Percentiles rank a stretch among this genome's conserved stretches.
phyloP scores from a whole-genome alignment of 129 eudicot species.

The Lactuca saligna region DNA sequence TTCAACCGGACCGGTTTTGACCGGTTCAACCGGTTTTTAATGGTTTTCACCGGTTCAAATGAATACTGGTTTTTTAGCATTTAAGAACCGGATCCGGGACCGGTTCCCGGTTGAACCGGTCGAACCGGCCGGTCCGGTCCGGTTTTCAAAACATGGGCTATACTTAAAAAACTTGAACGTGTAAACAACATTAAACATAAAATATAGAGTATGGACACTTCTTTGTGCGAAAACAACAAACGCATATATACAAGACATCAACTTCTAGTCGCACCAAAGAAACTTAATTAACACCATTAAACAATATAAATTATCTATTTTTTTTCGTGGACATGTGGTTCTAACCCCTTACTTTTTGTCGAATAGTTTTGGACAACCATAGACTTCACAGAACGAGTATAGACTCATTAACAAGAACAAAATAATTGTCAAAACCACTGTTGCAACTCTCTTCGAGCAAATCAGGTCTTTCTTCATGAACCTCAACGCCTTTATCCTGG shows the following conservation, averaged over 20 bases:
- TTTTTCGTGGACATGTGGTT: not conserved
- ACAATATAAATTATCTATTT: not conserved
- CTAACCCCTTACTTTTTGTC: conserved; percentile 4
- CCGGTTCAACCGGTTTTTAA: too few species aligned
- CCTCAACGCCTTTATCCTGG: conserved; percentile 24
- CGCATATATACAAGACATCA: not conserved
- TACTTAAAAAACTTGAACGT: not conserved
- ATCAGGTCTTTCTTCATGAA: conserved; percentile 20
- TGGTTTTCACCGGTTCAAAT: too few species aligned
- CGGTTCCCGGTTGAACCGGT: too few species aligned
- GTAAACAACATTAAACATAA: not conserved
- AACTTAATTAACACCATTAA: not conserved
- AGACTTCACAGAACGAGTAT: conserved; percentile 48
- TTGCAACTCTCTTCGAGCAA: conserved; percentile 25
- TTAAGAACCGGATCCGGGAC: too few species aligned
- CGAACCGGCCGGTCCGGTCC: too few species aligned
- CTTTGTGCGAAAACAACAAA: not conserved
- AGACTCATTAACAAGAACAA: conserved; percentile 19
- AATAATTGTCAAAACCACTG: conserved; percentile 13
- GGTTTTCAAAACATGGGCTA: too few species aligned
- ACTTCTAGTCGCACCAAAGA: not conserved
- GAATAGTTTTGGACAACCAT: conserved; percentile 29
- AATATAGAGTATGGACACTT: not conserved
- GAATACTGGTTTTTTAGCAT: too few species aligned
- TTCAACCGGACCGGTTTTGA: too few species aligned